Evolutionary conservation across 2,329 filamentous ascomycete genomes (phyloP).

Genomic region (Curvularia sp.): DNA sequence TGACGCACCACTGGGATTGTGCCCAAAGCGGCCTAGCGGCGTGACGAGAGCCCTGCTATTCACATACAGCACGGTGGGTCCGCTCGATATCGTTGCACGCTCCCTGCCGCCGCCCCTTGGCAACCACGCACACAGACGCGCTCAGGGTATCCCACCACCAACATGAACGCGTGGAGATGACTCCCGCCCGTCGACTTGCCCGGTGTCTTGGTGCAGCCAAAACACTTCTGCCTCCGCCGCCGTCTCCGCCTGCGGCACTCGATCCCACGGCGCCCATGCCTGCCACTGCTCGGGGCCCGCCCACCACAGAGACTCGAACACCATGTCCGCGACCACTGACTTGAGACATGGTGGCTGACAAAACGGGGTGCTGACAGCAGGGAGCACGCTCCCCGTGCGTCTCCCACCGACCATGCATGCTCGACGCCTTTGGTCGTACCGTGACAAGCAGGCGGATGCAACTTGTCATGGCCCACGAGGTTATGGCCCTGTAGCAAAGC

Average conservation of each 20-base stretch:
- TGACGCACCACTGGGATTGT: slow-evolving; percentile 33
- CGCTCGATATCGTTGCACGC: slow-evolving; percentile 23
- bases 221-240: neutral
- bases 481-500: slow-evolving; percentile 7
- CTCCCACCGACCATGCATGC: slow-evolving; percentile 11
- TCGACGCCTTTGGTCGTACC: neutral
- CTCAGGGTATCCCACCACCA: no score
- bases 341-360: slow-evolving; percentile 22
- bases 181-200: neutral
- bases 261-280: no score
- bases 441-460: slow-evolving; percentile 10
- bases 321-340: slow-evolving; percentile 5
- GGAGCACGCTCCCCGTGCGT: slow-evolving; percentile 19
- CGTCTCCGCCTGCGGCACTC: no score
- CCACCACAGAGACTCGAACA: neutral
- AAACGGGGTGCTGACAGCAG: slow-evolving; percentile 26
- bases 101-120: slow-evolving; percentile 6
- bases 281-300: neutral
- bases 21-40: slow-evolving; percentile 24
- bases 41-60: neutral
- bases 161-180: slow-evolving; percentile 7
- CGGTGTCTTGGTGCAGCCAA: neutral
- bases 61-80: neutral
- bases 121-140: neutral
- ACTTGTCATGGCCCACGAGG: slow-evolving; percentile 16